Evolutionary conservation across 1,139 yeast genomes (phyloP).

Genomic region (Magnusiomyces sp.): DNA sequence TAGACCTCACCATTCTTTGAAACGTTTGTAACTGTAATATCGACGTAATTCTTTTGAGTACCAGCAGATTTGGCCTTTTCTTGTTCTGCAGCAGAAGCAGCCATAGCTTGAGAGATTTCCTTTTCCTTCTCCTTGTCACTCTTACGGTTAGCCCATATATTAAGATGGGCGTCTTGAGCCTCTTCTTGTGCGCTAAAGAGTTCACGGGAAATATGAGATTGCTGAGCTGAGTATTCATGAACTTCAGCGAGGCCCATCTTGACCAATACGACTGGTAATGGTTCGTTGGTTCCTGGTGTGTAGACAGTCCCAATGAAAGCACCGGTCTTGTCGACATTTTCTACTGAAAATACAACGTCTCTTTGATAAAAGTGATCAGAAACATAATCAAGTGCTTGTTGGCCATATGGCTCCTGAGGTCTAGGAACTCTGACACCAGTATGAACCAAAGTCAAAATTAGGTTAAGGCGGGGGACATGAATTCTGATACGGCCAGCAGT

Average conservation of each 20-base stretch:
- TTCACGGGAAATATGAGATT: slow-evolving; percentile 37
- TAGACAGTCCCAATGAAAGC: slow-evolving; percentile 70
- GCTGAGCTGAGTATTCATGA: slow-evolving; percentile 57
- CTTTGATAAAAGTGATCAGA: slow-evolving; percentile 57
- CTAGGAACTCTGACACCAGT: slow-evolving; percentile 56
- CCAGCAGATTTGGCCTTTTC: slow-evolving; percentile 12
- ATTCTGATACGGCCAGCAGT: slow-evolving; percentile 62
- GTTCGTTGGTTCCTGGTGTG: slow-evolving; percentile 39
- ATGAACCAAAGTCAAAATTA: slow-evolving; percentile 59
- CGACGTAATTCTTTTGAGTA: slow-evolving; percentile 40
- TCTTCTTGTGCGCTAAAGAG: slow-evolving; percentile 53
- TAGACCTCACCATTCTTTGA: slow-evolving; percentile 44
- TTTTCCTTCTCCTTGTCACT: slow-evolving; percentile 21
- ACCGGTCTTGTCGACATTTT: slow-evolving; percentile 68
- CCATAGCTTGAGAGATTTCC: slow-evolving; percentile 16
- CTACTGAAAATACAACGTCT: slow-evolving; percentile 61
- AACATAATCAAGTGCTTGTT: slow-evolving; percentile 49
- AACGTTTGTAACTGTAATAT: slow-evolving; percentile 54
- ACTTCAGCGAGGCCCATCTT: slow-evolving; percentile 56
- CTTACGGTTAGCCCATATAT: slow-evolving; percentile 49
- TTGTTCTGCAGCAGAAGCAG: slow-evolving; percentile 8
- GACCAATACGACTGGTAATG: slow-evolving; percentile 51
- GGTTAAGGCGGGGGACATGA: slow-evolving; percentile 62
- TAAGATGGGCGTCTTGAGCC: slow-evolving; percentile 49
- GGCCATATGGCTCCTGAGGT: slow-evolving; percentile 39